phyloP scores from a whole-genome alignment of 257 asterid genomes.

The Nicotiana benthamiana region DNA sequence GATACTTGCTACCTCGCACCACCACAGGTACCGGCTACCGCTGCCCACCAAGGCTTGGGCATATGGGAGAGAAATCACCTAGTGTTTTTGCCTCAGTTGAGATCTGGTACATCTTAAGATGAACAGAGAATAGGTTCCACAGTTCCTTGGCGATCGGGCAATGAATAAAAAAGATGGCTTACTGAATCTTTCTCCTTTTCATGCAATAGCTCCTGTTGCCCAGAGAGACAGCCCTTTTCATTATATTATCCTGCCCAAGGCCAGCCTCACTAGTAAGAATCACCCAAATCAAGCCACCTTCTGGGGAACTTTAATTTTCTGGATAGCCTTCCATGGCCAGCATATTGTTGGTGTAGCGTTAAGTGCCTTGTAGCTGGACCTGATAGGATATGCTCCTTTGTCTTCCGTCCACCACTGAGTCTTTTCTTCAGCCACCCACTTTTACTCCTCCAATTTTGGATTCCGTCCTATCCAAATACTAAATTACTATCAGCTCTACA shows the following conservation, averaged over 20 bases:
- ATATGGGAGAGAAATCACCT: too few relatives aligned
- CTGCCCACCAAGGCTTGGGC: too few relatives aligned
- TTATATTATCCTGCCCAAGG: neutral
- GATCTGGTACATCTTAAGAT: neutral
- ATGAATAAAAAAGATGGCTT: neutral
- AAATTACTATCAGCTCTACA: neutral
- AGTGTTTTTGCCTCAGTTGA: too few relatives aligned
- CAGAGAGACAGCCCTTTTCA: neutral
- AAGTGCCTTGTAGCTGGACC: neutral
- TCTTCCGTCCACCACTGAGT: neutral
- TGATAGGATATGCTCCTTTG: neutral
- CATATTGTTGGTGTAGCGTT: neutral
- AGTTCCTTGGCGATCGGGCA: neutral
- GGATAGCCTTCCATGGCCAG: neutral
- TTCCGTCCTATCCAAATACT: neutral
- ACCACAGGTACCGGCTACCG: too few relatives aligned
- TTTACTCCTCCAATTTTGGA: neutral
- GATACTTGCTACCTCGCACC: too few relatives aligned
- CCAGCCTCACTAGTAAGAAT: neutral
- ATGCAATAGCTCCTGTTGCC: neutral
- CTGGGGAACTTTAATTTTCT: neutral
- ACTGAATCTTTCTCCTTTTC: neutral
- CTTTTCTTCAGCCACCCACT: neutral
- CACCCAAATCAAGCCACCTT: neutral
- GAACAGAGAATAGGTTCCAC: neutral